Percentiles rank a stretch among this genome's conserved stretches.
Conservation (phyloP, 2,329 filamentous ascomycete genomes). For the Fusarium pseudocircinatum region DNA sequence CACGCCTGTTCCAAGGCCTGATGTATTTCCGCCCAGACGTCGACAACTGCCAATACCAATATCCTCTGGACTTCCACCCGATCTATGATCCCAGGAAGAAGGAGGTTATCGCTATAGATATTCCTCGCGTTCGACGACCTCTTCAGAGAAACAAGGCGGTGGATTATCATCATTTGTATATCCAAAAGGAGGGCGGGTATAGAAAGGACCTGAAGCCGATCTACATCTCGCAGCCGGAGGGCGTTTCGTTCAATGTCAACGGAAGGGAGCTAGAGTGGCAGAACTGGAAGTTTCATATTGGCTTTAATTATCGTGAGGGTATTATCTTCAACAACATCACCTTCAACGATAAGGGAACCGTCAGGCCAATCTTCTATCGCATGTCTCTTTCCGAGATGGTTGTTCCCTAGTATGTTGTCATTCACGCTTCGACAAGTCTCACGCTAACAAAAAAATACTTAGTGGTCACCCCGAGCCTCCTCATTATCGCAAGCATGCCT, state of each 20-base stretch:
- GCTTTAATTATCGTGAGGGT: slow-evolving; percentile 94
- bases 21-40: slow-evolving; percentile 95
- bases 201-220: slow-evolving; percentile 84
- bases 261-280: slow-evolving; percentile 83
- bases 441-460: neutral
- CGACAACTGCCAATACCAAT: slow-evolving; percentile 91
- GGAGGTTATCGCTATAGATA: slow-evolving; percentile 82
- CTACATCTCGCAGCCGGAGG: slow-evolving; percentile 87
- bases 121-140: slow-evolving; percentile 80
- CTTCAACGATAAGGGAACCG: slow-evolving; percentile 83
- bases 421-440: neutral
- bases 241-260: slow-evolving; percentile 83
- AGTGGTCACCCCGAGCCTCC: slow-evolving; percentile 79
- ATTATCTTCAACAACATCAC: slow-evolving; percentile 91
- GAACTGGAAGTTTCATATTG: slow-evolving; percentile 92
- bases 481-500: slow-evolving; percentile 83
- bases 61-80: slow-evolving; percentile 91
- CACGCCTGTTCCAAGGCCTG: slow-evolving; percentile 88
- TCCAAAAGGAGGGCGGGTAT: slow-evolving; percentile 80
- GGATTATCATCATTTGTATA: slow-evolving; percentile 80
- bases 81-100: slow-evolving; percentile 86
- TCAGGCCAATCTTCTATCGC: slow-evolving; percentile 85
- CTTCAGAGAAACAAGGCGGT: slow-evolving; percentile 73
- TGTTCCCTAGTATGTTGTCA: slow-evolving; percentile 70
- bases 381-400: slow-evolving; percentile 94